A percentile compares a stretch with the other conserved stretches of the same genome.
Conservation (phyloP, 768 basidiomycete genomes). For the Brasilioporus rufonigricans region DNA sequence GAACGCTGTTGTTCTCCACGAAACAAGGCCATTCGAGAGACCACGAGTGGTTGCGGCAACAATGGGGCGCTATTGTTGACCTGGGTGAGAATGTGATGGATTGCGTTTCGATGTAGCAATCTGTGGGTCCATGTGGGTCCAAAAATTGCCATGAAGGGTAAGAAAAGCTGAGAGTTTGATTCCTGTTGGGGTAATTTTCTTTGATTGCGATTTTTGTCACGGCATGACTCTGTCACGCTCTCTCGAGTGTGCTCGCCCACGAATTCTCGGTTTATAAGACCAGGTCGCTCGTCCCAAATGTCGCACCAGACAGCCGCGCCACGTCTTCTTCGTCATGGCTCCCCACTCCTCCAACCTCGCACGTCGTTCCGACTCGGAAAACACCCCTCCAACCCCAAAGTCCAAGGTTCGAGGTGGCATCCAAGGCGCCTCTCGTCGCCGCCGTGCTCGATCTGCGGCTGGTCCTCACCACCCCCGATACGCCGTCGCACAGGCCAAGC, state of each 20-base stretch:
- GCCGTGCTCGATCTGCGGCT: slow-evolving; percentile 37
- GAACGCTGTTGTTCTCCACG: background rate
- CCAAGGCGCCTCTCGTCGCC: slow-evolving; percentile 36
- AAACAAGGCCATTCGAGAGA: background rate
- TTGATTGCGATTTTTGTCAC: slow-evolving; percentile 34
- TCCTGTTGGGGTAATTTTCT: slow-evolving; percentile 22
- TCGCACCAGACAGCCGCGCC: background rate
- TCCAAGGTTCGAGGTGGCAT: slow-evolving; percentile 28
- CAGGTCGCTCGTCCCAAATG: slow-evolving; percentile 1
- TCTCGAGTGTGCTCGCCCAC: slow-evolving; percentile 6
- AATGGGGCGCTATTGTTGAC: slow-evolving; percentile 6
- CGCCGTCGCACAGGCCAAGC: slow-evolving; percentile 39
- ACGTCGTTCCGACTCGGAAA: slow-evolving; percentile 31
- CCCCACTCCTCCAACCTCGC: slow-evolving; percentile 19
- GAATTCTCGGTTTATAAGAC: slow-evolving; percentile 24
- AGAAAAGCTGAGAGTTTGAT: background rate
- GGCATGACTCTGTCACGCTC: slow-evolving; percentile 27
- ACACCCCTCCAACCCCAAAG: slow-evolving; percentile 30
- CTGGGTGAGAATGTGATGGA: slow-evolving; percentile 15
- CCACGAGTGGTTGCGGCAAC: background rate
- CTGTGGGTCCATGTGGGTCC: slow-evolving; percentile 31
- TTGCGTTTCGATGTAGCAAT: slow-evolving; percentile 20
- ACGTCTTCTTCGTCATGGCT: slow-evolving; percentile 21
- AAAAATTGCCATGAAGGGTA: slow-evolving; percentile 24
- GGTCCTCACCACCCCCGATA: slow-evolving; percentile 32